These are phyloP conservation scores for Parachlorella kessleri DNA, from an alignment of 139 green algal genomes.

Conservation along the genomic window DNA sequence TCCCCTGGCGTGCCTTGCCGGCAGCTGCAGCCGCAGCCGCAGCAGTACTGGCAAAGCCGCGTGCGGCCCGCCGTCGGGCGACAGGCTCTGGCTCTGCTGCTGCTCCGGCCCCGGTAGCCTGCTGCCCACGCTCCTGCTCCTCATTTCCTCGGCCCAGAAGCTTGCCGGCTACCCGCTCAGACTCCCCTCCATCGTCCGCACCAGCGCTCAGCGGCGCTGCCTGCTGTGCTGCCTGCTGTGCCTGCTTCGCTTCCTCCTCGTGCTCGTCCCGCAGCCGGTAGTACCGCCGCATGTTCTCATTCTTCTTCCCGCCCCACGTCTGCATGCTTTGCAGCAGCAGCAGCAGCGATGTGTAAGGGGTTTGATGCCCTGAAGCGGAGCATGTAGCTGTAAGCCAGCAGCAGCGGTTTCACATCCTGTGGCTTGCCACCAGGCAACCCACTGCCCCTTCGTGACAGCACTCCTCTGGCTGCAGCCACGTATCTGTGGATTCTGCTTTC, in stretches of 20 bases:
- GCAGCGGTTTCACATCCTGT: too few species aligned
- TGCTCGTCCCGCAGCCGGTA: constrained; percentile 71
- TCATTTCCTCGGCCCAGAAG: constrained; percentile 22
- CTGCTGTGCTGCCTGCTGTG: neutral
- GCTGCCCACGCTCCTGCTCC: constrained; percentile 17
- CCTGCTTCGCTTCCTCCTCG: constrained; percentile 17
- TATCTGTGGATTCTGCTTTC: too few species aligned
- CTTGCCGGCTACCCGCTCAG: neutral
- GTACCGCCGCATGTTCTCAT: constrained; percentile 72
- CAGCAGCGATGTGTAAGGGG: too few species aligned
- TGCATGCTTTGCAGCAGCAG: too few species aligned
- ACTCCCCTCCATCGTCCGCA: constrained; percentile 27
- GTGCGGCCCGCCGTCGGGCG: too few species aligned
- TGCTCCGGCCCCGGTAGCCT: neutral
- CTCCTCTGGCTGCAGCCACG: too few species aligned
- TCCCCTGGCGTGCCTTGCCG: constrained; percentile 1
- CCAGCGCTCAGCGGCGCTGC: neutral
- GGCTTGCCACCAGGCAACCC: too few species aligned
- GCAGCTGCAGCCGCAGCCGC: neutral
- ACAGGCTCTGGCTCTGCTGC: too few species aligned
- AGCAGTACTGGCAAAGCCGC: neutral
- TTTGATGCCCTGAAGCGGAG: too few species aligned
- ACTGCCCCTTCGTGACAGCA: too few species aligned
- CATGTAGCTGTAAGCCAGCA: too few species aligned
- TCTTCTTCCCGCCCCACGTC: constrained; percentile 25